A percentile compares a stretch with the other conserved stretches of the same genome.
Evolutionary conservation across 2,329 filamentous ascomycete genomes (phyloP).

Genomic region (Lachnellula occidentalis): DNA sequence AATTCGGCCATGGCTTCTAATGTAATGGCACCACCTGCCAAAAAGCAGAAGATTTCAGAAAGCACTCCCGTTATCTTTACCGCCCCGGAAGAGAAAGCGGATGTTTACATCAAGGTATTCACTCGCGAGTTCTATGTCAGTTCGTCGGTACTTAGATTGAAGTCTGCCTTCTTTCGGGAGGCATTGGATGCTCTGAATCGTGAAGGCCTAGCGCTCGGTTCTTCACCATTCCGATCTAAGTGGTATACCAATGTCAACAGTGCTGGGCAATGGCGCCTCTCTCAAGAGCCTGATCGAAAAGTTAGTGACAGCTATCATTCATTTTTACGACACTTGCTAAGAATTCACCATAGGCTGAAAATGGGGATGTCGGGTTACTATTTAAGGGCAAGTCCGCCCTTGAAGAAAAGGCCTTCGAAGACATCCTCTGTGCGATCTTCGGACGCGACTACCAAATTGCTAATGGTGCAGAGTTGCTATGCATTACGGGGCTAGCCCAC

Average conservation of each 20-base stretch:
- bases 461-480: background rate
- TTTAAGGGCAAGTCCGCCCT: background rate
- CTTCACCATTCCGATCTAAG: background rate
- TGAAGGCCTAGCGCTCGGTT: background rate
- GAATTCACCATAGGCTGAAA: background rate
- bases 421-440: constrained; percentile 8
- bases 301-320: background rate
- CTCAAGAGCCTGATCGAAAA: constrained; percentile 1
- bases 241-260: constrained; percentile 2
- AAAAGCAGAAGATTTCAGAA: background rate
- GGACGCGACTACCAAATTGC: background rate
- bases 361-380: background rate
- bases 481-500: background rate
- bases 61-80: background rate
- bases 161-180: constrained; percentile 13
- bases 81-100: constrained; percentile 5
- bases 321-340: background rate
- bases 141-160: constrained; percentile 4
- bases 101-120: constrained; percentile 12
- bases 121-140: constrained; percentile 12
- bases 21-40: background rate
- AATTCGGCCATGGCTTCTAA: too few species aligned
- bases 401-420: constrained; percentile 4
- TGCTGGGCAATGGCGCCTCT: background rate
- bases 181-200: background rate